Percentiles rank a stretch among this genome's conserved stretches.
These are phyloP conservation scores for Cryptosporidium muris DNA, from an alignment of 169 alveolate species.

Conservation along the genomic window DNA sequence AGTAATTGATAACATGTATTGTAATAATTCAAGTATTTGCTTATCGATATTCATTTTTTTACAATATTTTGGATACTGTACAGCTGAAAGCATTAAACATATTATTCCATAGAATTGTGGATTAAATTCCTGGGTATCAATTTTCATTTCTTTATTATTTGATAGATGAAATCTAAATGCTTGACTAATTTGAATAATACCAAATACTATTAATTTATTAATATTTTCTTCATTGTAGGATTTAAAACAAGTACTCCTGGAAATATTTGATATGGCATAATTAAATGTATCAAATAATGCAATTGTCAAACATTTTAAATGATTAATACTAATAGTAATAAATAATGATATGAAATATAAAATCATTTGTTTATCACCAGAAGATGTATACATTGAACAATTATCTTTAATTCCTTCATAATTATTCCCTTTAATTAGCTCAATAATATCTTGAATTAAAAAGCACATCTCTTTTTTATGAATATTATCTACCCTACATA, in stretches of 20 bases:
- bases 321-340: slow-evolving; percentile 27
- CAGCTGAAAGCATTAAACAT: not conserved
- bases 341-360: slow-evolving; percentile 42
- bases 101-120: slow-evolving; percentile 47
- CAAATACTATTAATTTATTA: slow-evolving; percentile 29
- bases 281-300: not conserved
- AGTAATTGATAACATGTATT: not conserved
- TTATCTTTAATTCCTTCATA: no score
- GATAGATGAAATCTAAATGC: not conserved
- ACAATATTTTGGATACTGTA: slow-evolving; percentile 21
- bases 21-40: not conserved
- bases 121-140: not conserved
- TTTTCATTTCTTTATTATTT: not conserved
- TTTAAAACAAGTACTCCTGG: slow-evolving; percentile 8
- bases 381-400: slow-evolving; percentile 7
- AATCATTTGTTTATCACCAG: slow-evolving; percentile 67
- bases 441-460: not conserved
- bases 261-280: slow-evolving; percentile 6
- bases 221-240: not conserved
- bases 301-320: slow-evolving; percentile 32
- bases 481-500: not conserved
- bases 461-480: not conserved
- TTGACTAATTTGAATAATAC: slow-evolving; percentile 33
- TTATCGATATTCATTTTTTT: slow-evolving; percentile 10
- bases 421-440: slow-evolving; percentile 13